Base-by-base conservation (phyloP, 2,329 filamentous ascomycete species). In the Bipolaris sorokiniana region DNA sequence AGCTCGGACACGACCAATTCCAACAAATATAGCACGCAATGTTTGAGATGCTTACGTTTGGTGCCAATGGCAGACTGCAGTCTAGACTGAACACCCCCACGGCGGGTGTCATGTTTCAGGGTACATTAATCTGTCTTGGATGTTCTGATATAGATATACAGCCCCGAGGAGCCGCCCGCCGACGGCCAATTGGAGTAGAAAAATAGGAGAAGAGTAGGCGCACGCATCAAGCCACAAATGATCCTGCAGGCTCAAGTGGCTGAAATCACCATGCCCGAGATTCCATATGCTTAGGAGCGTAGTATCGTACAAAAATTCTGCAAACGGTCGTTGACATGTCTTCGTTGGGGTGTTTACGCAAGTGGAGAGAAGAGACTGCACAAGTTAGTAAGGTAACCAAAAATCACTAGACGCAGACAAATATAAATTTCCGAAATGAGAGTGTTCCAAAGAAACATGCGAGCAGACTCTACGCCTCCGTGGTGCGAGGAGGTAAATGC, bases 321-420 rank as follows among this genome's bases (percentile, higher is more conserved):
- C 48, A 53, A 50, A 54, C 49, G 54, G 51, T 65, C 62, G 60
- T 65, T 49, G 56, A 47, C 42, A 58, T 61, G 49, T 61, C 50
- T 48, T 50, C 23, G 48, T 45, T 26, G 23, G 49, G 28, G 22
- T 45, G 26, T 53, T 64, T 73, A 76, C 58, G 72, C 74, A 56
- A 77, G 71, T 31, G 74, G 74, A 54, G 74, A 77, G 66, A 77
- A 76, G 63, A 77, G 73, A 50, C 74, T 77, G 38, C 42, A 22
- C 1, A 13, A 16, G 65, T 73, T 42, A 74, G 70, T 58, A n/a
- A 46, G 16, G n/a, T 47, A 5, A 13, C 11, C 46, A 13, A 7
- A n/a, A 26, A 34, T 11, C 16, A 37, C 1, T 3, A 1, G 22
- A 41, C 26, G 9, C 6, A 28, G 26, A 26, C 9, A 33, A 3